Evolutionary conservation across 2,329 filamentous ascomycete species (phyloP), one percentile per base, ranked within the genome.

Genomic region (Myriosclerotinia duriaeana): DNA sequence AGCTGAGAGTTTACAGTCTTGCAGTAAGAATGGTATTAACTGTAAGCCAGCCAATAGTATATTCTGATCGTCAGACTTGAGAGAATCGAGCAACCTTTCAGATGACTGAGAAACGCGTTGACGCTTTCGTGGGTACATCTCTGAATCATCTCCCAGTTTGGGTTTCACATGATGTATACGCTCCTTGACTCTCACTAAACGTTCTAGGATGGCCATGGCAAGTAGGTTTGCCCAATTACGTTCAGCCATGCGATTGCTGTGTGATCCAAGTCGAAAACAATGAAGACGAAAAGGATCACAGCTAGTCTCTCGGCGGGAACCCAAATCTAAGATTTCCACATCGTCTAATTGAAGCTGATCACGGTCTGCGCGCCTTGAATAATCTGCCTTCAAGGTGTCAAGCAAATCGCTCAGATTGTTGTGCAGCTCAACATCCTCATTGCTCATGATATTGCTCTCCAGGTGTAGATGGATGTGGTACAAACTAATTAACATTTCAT

Each of bases 271-370:
- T 50, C 81, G 80, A 71, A 88, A 88, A 0, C 81, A 66, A n/a
- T 79, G 74, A 15, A 84, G 17, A 77, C 78, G 64, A 84, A 85
- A 71, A 78, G 81, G 70, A 5, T 58, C 64, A n/a, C 20, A 34
- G 62, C 64, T 52, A 22, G n/a, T 53, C 22, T 48, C 52, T 20
- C 66, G 60, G 17, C 66, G 60, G 15, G 64, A 58, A 50, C 72
- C 81, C 78, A 64, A 72, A 66, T 70, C 81, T 75, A 74, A 80
- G 73, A 74, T 76, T 72, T 73, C 82, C 76, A 97, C 76, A 72
- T 97, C 91, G 68, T 91, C 87, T n/a, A 96, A 79, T 70, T 92
- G 89, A 14, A 98, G 81, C 48, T 89, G 85, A 58, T 91, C 88
- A 67, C 87, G 86, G 58, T 90, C 87, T 46, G 87, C 82, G 68